A percentile compares a stretch with the other conserved stretches of the same genome.
phyloP scores from a whole-genome alignment of 164 flowering plant genomes.

The Piper longum region DNA sequence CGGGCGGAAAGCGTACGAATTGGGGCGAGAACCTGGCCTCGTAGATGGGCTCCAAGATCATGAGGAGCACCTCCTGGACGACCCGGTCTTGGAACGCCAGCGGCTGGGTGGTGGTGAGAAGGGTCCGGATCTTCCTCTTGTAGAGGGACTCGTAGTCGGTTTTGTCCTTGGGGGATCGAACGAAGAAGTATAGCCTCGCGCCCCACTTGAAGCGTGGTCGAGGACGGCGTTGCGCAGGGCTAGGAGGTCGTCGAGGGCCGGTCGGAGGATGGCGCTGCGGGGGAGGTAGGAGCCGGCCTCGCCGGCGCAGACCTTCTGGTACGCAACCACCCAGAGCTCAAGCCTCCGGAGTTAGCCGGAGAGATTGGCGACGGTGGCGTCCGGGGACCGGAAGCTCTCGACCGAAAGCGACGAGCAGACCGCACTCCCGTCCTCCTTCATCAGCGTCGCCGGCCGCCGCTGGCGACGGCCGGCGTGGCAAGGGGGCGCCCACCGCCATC shows the following conservation, averaged over 20 bases:
- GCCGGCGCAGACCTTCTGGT: constrained; percentile 81
- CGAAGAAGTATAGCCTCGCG: constrained; percentile 59
- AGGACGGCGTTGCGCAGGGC: constrained; percentile 84
- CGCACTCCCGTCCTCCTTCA: constrained; percentile 77
- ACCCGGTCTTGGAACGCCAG: constrained; percentile 73
- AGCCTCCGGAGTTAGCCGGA: constrained; percentile 44
- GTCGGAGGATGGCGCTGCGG: constrained; percentile 44
- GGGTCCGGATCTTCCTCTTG: constrained; percentile 67
- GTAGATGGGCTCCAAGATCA: constrained; percentile 87
- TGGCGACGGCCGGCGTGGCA: constrained; percentile 6
- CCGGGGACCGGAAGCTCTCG: constrained; percentile 62
- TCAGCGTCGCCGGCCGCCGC: constrained; percentile 12
- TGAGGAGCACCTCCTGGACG: constrained; percentile 84
- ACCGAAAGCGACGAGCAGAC: constrained; percentile 78
- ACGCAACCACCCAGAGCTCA: constrained; percentile 89
- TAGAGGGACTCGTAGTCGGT: constrained; percentile 60
- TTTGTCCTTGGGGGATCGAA: constrained; percentile 79
- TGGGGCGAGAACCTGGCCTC: constrained; percentile 79
- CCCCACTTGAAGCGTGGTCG: constrained; percentile 89
- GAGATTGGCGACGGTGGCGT: constrained; percentile 46
- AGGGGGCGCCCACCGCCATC: background rate
- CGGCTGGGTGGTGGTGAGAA: constrained; percentile 80
- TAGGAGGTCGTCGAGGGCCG: constrained; percentile 67
- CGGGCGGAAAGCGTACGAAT: constrained; percentile 85
- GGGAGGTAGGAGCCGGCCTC: constrained; percentile 79